These are phyloP conservation scores for Rhododendron ovatum DNA, from an alignment of 148 eudicot species.

Conservation along the genomic window DNA sequence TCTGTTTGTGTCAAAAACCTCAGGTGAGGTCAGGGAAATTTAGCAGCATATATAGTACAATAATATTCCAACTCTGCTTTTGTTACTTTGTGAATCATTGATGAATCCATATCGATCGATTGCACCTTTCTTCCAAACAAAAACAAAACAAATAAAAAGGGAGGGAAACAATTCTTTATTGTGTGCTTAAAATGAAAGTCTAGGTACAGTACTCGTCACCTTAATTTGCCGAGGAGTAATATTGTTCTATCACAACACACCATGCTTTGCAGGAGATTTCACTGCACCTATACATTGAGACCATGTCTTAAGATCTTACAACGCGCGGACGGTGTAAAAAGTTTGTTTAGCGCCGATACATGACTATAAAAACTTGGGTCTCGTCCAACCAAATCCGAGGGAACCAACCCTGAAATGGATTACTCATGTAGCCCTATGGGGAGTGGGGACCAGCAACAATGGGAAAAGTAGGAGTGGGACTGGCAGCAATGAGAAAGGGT, in stretches of 20 bases:
- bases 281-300: neutral
- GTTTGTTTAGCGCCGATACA: too few species aligned
- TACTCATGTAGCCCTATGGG: neutral
- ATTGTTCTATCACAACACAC: neutral
- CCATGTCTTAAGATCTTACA: neutral
- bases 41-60: neutral
- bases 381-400: neutral
- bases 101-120: neutral
- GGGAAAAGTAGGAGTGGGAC: neutral
- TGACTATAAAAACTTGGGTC: neutral
- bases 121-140: neutral
- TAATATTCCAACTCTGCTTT: conserved; percentile 5
- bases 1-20: too few species aligned
- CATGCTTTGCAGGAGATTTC: too few species aligned
- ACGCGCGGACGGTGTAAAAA: too few species aligned
- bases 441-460: neutral
- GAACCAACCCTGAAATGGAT: neutral
- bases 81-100: conserved; percentile 17
- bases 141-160: neutral
- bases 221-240: neutral
- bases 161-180: neutral
- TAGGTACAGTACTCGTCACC: neutral
- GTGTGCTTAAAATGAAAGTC: neutral
- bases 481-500: neutral
- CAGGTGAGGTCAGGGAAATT: too few species aligned